Percentiles rank a stretch among this genome's conserved stretches.
These are phyloP conservation scores for Digitaria exilis DNA, from an alignment of 202 grass and related monocot species.

Conservation along the genomic window DNA sequence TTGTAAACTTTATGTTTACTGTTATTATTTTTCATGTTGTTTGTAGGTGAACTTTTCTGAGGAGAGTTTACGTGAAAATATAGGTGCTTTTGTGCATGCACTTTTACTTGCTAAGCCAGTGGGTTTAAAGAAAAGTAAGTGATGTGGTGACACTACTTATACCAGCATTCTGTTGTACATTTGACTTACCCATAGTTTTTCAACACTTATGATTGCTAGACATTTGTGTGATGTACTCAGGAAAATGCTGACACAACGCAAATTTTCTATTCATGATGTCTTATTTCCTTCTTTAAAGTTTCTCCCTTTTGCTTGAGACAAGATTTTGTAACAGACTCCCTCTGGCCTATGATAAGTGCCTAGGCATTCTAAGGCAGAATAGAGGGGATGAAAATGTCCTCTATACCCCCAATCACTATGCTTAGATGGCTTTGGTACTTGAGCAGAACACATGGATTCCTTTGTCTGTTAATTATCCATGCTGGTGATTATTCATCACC, in stretches of 20 bases:
- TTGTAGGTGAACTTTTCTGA: constrained; percentile 86
- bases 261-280: constrained; percentile 6
- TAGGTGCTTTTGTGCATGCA: constrained; percentile 92
- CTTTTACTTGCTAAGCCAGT: constrained; percentile 94
- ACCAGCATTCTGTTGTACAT: neutral
- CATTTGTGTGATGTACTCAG: neutral
- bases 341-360: too few relatives aligned
- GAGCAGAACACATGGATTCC: too few relatives aligned
- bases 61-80: constrained; percentile 85
- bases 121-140: constrained; percentile 96
- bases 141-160: neutral
- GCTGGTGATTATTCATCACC: too few relatives aligned
- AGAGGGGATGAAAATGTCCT: too few relatives aligned
- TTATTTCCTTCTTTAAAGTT: neutral
- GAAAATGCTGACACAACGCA: constrained; percentile 1
- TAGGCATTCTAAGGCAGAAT: too few relatives aligned
- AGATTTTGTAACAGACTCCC: too few relatives aligned
- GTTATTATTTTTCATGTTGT: constrained; percentile 30
- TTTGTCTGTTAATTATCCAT: too few relatives aligned
- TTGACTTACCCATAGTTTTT: constrained; percentile 6
- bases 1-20: neutral
- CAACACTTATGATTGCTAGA: neutral
- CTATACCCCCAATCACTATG: too few relatives aligned
- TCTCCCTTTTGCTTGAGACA: too few relatives aligned
- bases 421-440: too few relatives aligned